A percentile compares a stretch with the other conserved stretches of the same genome.
These are phyloP conservation scores for Pseudocercospora pini-densiflorae DNA, from an alignment of 2,329 filamentous ascomycete genomes.

Conservation along the genomic window DNA sequence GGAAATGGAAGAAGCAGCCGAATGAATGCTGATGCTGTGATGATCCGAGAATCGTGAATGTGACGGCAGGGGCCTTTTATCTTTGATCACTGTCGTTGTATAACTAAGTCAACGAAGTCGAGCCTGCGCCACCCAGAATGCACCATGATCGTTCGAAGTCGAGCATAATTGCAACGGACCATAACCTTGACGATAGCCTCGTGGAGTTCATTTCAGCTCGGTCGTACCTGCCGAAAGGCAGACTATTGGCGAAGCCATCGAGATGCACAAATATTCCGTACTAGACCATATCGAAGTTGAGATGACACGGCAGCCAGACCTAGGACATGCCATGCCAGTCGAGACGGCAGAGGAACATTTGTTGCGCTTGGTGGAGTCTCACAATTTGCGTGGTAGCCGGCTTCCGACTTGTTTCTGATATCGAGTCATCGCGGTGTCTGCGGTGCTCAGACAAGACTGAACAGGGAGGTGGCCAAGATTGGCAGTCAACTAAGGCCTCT, in stretches of 20 bases:
- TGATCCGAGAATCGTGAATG: not conserved
- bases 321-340: too few relatives aligned
- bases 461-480: not conserved
- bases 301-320: not conserved
- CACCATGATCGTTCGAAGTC: not conserved
- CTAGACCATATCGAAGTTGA: not conserved
- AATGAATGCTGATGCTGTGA: slow-evolving; percentile 2
- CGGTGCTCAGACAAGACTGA: not conserved
- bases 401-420: not conserved
- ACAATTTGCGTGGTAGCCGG: not conserved
- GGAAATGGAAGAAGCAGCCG: not conserved
- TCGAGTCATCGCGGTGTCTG: not conserved
- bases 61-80: not conserved
- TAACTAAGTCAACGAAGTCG: not conserved
- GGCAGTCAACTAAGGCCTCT: not conserved
- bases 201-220: not conserved
- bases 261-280: not conserved
- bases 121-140: not conserved
- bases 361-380: not conserved
- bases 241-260: not conserved
- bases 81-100: not conserved
- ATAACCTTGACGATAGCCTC: slow-evolving; percentile 1
- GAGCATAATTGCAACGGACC: not conserved
- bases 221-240: not conserved
- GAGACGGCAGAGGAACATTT: too few relatives aligned